phyloP scores from a whole-genome alignment of 2,329 filamentous ascomycete genomes.

The Lachnellula arida region DNA sequence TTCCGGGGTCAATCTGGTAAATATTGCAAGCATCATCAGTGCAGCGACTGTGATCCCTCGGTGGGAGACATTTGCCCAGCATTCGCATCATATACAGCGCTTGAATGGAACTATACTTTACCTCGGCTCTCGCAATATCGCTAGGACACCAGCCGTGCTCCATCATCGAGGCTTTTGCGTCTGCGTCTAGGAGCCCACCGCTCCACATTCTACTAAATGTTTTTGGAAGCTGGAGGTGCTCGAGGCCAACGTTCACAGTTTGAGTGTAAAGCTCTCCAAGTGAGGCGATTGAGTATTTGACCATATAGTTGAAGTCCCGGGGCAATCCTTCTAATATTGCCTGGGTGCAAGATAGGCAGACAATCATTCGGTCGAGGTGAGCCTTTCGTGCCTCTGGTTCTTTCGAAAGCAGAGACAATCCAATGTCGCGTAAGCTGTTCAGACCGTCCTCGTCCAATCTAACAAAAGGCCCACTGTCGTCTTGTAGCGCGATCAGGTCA shows the following conservation, averaged over 20 bases:
- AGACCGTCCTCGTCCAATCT: neutral
- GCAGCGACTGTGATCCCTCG: constrained; percentile 29
- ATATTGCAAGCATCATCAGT: constrained; percentile 24
- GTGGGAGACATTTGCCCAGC: constrained; percentile 22
- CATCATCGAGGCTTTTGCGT: constrained; percentile 27
- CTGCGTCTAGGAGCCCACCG: constrained; percentile 9
- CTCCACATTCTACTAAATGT: neutral
- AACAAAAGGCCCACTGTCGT: neutral
- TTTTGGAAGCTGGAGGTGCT: neutral
- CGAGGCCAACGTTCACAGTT: constrained; percentile 6
- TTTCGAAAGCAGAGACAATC: neutral
- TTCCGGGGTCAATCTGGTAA: constrained; percentile 30
- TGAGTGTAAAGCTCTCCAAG: constrained; percentile 26
- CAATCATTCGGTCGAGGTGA: constrained; percentile 2
- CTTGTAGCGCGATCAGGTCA: neutral
- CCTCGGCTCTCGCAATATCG: constrained; percentile 22
- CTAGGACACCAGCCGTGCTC: constrained; percentile 32
- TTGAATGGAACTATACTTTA: constrained; percentile 20
- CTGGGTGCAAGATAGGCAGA: neutral
- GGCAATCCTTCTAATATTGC: constrained; percentile 3
- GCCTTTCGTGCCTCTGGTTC: neutral
- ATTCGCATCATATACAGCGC: constrained; percentile 21
- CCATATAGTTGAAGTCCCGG: constrained; percentile 19
- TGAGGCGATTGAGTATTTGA: constrained; percentile 29
- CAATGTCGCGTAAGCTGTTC: neutral